Percentiles rank a stretch among this genome's conserved stretches.
Conservation (phyloP, 2,329 filamentous ascomycete species). For the Zasmidium cellare region DNA sequence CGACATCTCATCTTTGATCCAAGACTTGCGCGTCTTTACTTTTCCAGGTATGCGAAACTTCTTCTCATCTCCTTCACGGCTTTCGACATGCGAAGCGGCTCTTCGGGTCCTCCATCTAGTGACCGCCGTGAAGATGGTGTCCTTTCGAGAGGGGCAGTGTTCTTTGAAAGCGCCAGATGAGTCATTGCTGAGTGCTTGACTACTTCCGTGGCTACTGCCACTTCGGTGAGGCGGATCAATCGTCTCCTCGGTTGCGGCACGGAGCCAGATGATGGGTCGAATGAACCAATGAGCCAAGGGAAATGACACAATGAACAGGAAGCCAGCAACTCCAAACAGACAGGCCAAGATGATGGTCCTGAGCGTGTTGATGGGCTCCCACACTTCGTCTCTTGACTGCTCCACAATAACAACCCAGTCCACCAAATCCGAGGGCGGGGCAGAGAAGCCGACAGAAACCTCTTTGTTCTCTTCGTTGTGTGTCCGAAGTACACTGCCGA, state of each 20-base stretch:
- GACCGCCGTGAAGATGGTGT: slow-evolving; percentile 39
- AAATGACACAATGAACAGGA: slow-evolving; percentile 69
- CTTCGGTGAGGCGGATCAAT: slow-evolving; percentile 60
- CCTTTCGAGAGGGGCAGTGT: neutral
- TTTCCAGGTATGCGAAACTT: slow-evolving; percentile 81
- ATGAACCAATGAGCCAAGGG: slow-evolving; percentile 82
- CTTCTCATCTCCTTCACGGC: slow-evolving; percentile 41
- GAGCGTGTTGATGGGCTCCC: slow-evolving; percentile 73
- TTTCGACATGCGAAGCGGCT: slow-evolving; percentile 21
- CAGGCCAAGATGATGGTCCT: slow-evolving; percentile 79
- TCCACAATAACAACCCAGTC: slow-evolving; percentile 85
- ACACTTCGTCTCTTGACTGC: slow-evolving; percentile 72
- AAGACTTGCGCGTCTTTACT: slow-evolving; percentile 72
- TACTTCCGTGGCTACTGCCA: slow-evolving; percentile 28
- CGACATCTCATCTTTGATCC: slow-evolving; percentile 78
- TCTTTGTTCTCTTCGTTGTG: slow-evolving; percentile 67
- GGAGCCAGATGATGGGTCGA: slow-evolving; percentile 73
- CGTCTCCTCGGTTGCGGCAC: slow-evolving; percentile 72
- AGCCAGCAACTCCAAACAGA: slow-evolving; percentile 75
- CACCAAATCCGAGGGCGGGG: slow-evolving; percentile 66
- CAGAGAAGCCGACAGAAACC: slow-evolving; percentile 80
- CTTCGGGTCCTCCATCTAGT: slow-evolving; percentile 25
- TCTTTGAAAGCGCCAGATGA: neutral
- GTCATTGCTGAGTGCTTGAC: slow-evolving; percentile 5
- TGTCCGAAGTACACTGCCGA: slow-evolving; percentile 60